These are phyloP conservation scores for Clitopilus hobsonii DNA, from an alignment of 768 basidiomycete genomes.

Conservation along the genomic window DNA sequence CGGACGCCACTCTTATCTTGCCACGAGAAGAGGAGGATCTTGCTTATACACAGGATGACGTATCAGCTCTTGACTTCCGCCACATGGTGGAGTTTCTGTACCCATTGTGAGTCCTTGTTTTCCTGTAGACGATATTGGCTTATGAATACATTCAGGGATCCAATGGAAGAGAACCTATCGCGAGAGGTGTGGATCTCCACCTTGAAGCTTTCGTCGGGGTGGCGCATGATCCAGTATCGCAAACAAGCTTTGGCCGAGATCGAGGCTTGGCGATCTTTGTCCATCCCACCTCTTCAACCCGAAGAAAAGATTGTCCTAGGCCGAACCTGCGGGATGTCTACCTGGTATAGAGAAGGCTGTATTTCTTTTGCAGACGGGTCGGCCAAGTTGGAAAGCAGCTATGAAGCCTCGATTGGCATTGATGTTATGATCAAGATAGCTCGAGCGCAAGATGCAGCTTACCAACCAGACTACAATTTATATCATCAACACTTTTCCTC, in stretches of 20 bases:
- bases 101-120: too few relatives aligned
- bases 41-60: too few relatives aligned
- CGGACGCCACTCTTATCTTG: too few relatives aligned
- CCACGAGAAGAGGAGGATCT: too few relatives aligned
- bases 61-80: too few relatives aligned
- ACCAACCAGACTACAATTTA: not conserved
- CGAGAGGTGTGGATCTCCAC: constrained; percentile 6
- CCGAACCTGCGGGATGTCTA: not conserved
- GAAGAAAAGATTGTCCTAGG: not conserved
- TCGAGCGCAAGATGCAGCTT: not conserved
- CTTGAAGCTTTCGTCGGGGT: constrained; percentile 6
- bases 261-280: not conserved
- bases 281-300: not conserved
- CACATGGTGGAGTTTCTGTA: too few relatives aligned
- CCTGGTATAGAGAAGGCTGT: not conserved
- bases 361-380: not conserved
- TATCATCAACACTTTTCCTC: not conserved
- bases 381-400: not conserved
- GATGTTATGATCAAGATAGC: not conserved
- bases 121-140: too few relatives aligned
- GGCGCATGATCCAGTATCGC: constrained; percentile 9
- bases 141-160: too few relatives aligned
- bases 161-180: too few relatives aligned
- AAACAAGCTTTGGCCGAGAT: constrained; percentile 2
- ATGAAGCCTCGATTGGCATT: not conserved